Evolutionary conservation across 805 yeast species (phyloP).

Genomic region (Metschnikowia similis): DNA sequence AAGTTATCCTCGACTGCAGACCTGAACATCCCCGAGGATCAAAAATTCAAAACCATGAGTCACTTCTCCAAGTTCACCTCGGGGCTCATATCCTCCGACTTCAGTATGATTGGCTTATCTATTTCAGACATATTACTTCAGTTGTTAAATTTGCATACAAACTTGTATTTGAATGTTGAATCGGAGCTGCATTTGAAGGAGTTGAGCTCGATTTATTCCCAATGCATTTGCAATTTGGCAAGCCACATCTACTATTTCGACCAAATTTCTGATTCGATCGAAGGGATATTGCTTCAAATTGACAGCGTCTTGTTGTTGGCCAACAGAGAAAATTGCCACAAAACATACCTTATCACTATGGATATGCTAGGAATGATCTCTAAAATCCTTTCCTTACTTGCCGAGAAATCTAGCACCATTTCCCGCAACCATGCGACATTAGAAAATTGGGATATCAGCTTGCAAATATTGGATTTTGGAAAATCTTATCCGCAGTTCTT

Average conservation of each 20-base stretch:
- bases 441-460: constrained; percentile 42
- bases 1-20: constrained; percentile 23
- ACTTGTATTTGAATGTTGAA: constrained; percentile 23
- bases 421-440: constrained; percentile 41
- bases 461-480: constrained; percentile 26
- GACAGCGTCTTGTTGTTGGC: constrained; percentile 25
- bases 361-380: constrained; percentile 31
- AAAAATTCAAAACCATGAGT: constrained; percentile 25
- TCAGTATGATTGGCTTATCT: constrained; percentile 83
- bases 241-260: constrained; percentile 81
- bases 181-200: constrained; percentile 19
- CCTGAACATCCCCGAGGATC: constrained; percentile 12
- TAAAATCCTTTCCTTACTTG: constrained; percentile 28
- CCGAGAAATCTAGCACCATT: constrained; percentile 31
- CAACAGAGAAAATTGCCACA: constrained; percentile 7
- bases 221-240: constrained; percentile 65
- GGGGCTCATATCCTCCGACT: constrained; percentile 67
- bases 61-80: constrained; percentile 44
- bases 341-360: constrained; percentile 19
- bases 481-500: constrained; percentile 10
- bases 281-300: constrained; percentile 53
- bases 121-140: constrained; percentile 72
- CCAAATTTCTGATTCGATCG: constrained; percentile 78
- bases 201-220: constrained; percentile 44
- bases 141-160: constrained; percentile 47